Evolutionary conservation across 768 basidiomycete species (phyloP).

Genomic region (Hemileccinum rubropunctum): DNA sequence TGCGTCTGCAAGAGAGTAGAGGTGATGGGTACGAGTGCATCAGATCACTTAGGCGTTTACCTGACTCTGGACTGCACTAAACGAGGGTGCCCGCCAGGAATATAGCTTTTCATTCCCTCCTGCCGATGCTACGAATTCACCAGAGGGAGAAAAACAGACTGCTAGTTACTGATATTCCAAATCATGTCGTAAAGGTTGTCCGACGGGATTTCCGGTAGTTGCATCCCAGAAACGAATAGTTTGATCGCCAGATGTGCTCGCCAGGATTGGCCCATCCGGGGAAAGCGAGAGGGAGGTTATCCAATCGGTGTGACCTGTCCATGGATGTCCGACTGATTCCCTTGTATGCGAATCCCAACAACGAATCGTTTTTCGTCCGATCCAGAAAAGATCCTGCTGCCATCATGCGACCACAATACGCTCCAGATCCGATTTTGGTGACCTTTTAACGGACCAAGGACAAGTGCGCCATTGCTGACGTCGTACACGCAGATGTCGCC

Average conservation of each 20-base stretch:
- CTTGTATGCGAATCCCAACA: slow-evolving; percentile 7
- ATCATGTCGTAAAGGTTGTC: no score
- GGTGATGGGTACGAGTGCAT: no score
- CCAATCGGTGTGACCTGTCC: slow-evolving; percentile 11
- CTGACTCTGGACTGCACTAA: no score
- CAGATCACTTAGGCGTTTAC: no score
- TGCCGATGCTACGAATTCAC: background rate
- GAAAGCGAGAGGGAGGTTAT: background rate
- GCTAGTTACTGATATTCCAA: no score
- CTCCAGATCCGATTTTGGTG: no score
- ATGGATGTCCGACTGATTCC: background rate
- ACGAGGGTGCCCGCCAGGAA: background rate
- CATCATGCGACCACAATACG: slow-evolving; percentile 14
- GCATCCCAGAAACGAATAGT: slow-evolving; percentile 2
- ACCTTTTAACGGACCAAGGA: background rate
- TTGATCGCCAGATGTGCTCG: background rate
- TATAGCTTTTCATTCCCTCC: background rate
- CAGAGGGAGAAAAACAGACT: slow-evolving; percentile 9
- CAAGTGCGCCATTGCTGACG: background rate
- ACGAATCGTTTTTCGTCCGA: background rate
- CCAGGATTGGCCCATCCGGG: background rate
- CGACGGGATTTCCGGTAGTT: no score
- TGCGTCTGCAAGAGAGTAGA: no score
- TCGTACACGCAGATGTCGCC: background rate
- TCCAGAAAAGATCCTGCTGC: slow-evolving; percentile 6